phyloP scores from a whole-genome alignment of 106 monocot species.

The Dactylorhiza incarnata region DNA sequence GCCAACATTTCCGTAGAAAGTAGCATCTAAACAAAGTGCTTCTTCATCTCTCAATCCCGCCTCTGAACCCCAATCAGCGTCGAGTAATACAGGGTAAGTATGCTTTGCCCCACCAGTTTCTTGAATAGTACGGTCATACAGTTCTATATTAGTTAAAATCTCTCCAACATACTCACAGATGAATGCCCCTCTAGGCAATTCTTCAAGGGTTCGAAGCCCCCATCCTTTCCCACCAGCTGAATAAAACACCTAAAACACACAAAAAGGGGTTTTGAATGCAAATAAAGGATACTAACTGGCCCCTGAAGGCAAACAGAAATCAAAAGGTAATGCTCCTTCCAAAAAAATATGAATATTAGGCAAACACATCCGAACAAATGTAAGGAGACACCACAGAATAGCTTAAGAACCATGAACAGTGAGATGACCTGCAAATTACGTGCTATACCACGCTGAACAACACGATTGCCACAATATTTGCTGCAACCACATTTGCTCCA shows the following conservation, averaged over 20 bases:
- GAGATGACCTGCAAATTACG: conserved; percentile 53
- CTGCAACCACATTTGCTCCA: conserved; percentile 94
- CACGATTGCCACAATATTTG: conserved; percentile 79
- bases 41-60: conserved; percentile 88
- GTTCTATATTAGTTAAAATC: conserved; percentile 72
- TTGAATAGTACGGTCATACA: conserved; percentile 67
- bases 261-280: not conserved
- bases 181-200: conserved; percentile 76
- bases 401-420: not conserved
- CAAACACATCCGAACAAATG: not conserved
- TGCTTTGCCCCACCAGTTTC: conserved; percentile 47
- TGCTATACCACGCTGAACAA: conserved; percentile 80
- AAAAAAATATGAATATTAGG: not conserved
- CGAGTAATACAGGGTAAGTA: conserved; percentile 71
- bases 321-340: not conserved
- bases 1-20: conserved; percentile 87
- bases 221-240: conserved; percentile 68
- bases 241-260: conserved; percentile 58
- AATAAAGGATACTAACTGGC: not conserved
- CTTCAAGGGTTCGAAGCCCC: conserved; percentile 66
- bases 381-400: not conserved
- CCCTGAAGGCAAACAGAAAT: not conserved
- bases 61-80: conserved; percentile 89
- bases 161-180: conserved; percentile 95
- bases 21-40: conserved; percentile 90